phyloP scores from a whole-genome alignment of 257 asterid species.

The Echium plantagineum region DNA sequence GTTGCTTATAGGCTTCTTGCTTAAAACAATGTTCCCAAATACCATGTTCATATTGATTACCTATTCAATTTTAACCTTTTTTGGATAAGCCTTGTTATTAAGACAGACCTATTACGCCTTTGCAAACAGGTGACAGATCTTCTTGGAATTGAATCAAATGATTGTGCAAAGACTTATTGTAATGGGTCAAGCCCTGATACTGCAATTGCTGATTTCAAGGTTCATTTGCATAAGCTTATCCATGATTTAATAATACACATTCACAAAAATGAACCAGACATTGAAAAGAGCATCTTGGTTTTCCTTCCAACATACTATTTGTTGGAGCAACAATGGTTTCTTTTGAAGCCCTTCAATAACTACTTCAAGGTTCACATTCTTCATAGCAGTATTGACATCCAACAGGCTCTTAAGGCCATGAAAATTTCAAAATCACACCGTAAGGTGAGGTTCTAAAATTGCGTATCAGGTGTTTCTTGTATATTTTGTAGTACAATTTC shows the following conservation, averaged over 20 bases:
- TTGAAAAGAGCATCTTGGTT: constrained; percentile 88
- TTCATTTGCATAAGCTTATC: constrained; percentile 67
- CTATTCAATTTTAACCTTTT: not conserved
- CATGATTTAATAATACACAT: constrained; percentile 73
- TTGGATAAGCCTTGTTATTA: not conserved
- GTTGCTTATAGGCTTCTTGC: too few relatives aligned
- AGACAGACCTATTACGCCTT: constrained; percentile 7
- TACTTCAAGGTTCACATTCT: constrained; percentile 81
- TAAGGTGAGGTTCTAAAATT: constrained; percentile 38
- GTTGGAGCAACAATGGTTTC: constrained; percentile 83
- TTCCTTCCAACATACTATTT: constrained; percentile 88
- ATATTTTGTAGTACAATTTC: not conserved
- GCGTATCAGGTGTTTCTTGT: not conserved
- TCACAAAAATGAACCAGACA: constrained; percentile 79
- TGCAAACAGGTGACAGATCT: constrained; percentile 46
- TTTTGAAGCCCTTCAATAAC: constrained; percentile 51
- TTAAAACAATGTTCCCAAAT: not conserved
- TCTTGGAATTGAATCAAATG: constrained; percentile 49
- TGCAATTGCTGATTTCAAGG: constrained; percentile 49
- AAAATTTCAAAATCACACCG: constrained; percentile 74
- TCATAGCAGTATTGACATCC: constrained; percentile 78
- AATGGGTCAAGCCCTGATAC: constrained; percentile 58
- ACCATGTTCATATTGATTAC: not conserved
- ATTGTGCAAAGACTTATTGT: constrained; percentile 51
- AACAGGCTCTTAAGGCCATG: constrained; percentile 84